Evolutionary conservation across 2,329 filamentous ascomycete species (phyloP).

Genomic region (Endothia cerciana): DNA sequence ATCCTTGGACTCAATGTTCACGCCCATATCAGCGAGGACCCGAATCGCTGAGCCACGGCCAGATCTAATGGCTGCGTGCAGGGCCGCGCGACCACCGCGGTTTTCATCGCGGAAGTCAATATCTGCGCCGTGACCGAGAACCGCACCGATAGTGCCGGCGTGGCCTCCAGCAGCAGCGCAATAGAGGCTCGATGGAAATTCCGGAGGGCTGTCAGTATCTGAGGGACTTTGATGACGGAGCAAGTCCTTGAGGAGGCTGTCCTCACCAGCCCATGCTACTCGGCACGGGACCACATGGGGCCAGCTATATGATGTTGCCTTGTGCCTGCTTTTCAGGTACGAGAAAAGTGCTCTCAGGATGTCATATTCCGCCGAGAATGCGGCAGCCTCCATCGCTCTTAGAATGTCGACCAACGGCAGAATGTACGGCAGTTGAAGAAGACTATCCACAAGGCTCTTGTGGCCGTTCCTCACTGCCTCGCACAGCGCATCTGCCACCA

Average conservation of each 20-base stretch:
- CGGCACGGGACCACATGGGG: not conserved
- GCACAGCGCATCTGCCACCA: not conserved
- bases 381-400: not conserved
- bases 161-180: slow-evolving; percentile 1
- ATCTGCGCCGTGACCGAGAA: not conserved
- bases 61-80: not conserved
- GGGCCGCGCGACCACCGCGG: not conserved
- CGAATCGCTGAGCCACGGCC: not conserved
- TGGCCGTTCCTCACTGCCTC: not conserved
- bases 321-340: not conserved
- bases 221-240: not conserved
- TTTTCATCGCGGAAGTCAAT: not conserved
- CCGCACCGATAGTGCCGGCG: not conserved
- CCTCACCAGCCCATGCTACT: not conserved
- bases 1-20: not conserved
- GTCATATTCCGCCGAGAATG: not conserved
- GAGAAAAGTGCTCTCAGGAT: not conserved
- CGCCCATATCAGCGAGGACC: not conserved
- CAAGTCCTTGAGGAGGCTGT: not conserved
- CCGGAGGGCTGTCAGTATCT: not conserved
- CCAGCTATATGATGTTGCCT: not conserved
- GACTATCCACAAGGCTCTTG: not conserved
- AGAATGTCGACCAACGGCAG: not conserved
- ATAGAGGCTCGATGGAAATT: not conserved
- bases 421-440: not conserved